These are phyloP conservation scores for Ganoderma sp. DNA, from an alignment of 1,284 basidiomycete species.

Conservation along the genomic window DNA sequence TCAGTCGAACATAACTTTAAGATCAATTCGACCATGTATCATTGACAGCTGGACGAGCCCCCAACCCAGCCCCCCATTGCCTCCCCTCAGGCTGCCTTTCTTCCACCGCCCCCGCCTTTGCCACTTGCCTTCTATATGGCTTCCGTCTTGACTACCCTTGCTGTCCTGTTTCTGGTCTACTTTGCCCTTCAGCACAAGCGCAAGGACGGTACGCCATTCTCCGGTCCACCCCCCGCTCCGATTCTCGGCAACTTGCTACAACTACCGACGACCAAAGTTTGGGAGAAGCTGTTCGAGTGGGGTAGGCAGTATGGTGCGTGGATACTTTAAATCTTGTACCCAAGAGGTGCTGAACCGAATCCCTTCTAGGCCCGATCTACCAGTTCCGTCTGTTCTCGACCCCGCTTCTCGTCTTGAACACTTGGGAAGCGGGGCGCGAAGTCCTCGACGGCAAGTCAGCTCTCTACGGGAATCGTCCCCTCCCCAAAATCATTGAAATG, in stretches of 20 bases:
- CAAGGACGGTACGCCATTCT: slow-evolving; percentile 1
- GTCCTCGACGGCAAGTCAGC: slow-evolving; percentile 24
- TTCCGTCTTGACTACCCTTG: not conserved
- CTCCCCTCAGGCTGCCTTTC: too few relatives aligned
- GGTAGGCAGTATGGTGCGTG: slow-evolving; percentile 14
- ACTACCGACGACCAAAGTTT: slow-evolving; percentile 8
- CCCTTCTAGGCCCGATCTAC: slow-evolving; percentile 19
- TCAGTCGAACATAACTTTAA: too few relatives aligned
- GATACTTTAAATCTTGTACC: not conserved
- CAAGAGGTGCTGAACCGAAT: not conserved
- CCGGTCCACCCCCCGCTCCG: slow-evolving; percentile 11
- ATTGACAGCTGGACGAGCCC: too few relatives aligned
- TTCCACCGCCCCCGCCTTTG: not conserved
- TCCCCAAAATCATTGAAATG: slow-evolving; percentile 30
- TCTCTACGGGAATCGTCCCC: slow-evolving; percentile 22
- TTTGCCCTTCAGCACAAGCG: not conserved
- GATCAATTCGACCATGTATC: too few relatives aligned
- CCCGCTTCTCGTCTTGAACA: slow-evolving; percentile 25
- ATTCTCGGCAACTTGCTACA: slow-evolving; percentile 15
- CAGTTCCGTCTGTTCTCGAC: slow-evolving; percentile 22
- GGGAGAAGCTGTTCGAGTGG: slow-evolving; percentile 13
- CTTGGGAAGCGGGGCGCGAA: slow-evolving; percentile 21
- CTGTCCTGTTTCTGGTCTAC: not conserved
- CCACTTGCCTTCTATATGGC: slow-evolving; percentile 22
- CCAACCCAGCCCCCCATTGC: not conserved